Conservation (phyloP, 352 stramenopile genomes). For the Achlya hypogyna region DNA sequence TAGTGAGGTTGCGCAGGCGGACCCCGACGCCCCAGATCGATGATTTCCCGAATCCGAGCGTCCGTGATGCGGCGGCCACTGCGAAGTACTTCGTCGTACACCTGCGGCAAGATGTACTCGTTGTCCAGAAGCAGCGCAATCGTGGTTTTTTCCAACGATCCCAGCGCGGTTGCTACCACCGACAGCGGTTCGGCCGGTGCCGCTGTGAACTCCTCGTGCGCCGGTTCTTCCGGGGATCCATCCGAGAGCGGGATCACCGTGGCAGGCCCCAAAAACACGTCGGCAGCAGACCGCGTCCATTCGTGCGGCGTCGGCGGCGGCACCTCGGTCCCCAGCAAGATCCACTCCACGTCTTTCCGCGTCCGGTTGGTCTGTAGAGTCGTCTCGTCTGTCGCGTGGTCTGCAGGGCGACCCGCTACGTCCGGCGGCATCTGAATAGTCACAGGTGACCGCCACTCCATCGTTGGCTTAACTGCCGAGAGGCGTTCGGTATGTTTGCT, state of each 20-base stretch:
- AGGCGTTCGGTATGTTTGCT: conserved; percentile 47
- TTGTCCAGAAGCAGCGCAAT: conserved; percentile 62
- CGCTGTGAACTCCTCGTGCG: background rate
- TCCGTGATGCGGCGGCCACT: conserved; percentile 69
- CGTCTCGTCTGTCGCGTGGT: conserved; percentile 48
- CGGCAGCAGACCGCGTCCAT: conserved; percentile 50
- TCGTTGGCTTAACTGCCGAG: conserved; percentile 28
- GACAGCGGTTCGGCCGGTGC: conserved; percentile 44
- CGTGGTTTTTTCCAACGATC: conserved; percentile 61
- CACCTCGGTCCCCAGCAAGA: conserved; percentile 73
- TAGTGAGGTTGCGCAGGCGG: too few relatives aligned
- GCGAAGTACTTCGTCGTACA: conserved; percentile 72
- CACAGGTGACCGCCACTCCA: conserved; percentile 60
- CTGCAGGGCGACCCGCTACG: conserved; percentile 30
- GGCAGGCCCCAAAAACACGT: conserved; percentile 43
- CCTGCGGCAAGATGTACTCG: conserved; percentile 60
- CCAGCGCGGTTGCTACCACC: conserved; percentile 52
- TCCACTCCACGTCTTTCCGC: conserved; percentile 72
- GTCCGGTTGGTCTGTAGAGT: conserved; percentile 53
- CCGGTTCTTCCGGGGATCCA: conserved; percentile 21
- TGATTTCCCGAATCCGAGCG: conserved; percentile 64
- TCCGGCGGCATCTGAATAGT: conserved; percentile 51
- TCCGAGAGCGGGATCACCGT: conserved; percentile 63
- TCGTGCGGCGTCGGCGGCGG: conserved; percentile 67
- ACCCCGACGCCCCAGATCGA: conserved; percentile 30